A percentile compares a stretch with the other conserved stretches of the same genome.
phyloP scores from a whole-genome alignment of 208 protist species.

The Wallacemonas sp. region DNA sequence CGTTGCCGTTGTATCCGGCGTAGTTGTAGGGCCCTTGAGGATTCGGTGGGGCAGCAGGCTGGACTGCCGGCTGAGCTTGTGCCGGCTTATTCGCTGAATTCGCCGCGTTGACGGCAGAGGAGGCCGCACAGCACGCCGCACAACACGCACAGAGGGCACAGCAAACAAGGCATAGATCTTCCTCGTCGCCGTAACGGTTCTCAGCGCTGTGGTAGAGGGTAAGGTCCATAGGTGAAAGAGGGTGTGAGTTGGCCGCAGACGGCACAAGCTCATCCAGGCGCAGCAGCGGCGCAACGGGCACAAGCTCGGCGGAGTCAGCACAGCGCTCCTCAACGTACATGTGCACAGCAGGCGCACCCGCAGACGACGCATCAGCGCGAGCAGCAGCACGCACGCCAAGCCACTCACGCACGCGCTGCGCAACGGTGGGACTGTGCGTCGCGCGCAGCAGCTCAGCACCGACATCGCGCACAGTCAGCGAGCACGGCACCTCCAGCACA shows the following conservation, averaged over 20 bases:
- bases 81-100: background rate
- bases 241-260: background rate
- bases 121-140: constrained; percentile 1
- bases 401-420: constrained; percentile 3
- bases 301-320: background rate
- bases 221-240: background rate
- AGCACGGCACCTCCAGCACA: constrained; percentile 8
- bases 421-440: background rate
- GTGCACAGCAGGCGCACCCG: constrained; percentile 2
- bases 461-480: background rate
- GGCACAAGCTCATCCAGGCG: background rate
- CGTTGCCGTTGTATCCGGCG: background rate
- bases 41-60: constrained; percentile 1
- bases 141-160: constrained; percentile 1
- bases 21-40: constrained; percentile 5
- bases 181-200: background rate
- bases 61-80: background rate
- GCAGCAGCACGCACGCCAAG: background rate
- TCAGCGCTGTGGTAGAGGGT: background rate
- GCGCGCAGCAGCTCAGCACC: background rate
- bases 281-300: background rate
- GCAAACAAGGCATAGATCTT: constrained; percentile 4
- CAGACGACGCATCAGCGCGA: background rate
- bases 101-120: background rate
- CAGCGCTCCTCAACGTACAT: constrained; percentile 6